These are phyloP conservation scores for Globisporangium ultimum DNA, from an alignment of 352 stramenopile genomes.

Conservation along the genomic window DNA sequence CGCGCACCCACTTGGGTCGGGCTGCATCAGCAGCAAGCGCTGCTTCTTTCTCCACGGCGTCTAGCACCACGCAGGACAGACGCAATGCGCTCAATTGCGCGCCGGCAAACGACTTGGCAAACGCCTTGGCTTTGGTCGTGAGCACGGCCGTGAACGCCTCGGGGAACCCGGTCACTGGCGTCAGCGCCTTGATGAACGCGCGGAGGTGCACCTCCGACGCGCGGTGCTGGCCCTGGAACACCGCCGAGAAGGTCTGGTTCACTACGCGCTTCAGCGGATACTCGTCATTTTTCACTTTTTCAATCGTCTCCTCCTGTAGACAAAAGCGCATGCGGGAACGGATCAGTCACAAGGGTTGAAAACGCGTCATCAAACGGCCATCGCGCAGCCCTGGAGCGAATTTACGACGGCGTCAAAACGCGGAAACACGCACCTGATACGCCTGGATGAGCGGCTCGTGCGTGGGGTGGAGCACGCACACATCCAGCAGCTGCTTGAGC, in stretches of 20 bases:
- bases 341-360: constrained; percentile 5
- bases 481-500: constrained; percentile 57
- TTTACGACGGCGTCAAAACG: no score
- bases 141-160: constrained; percentile 53
- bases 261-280: constrained; percentile 63
- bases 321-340: background rate
- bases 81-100: constrained; percentile 55
- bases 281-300: constrained; percentile 53
- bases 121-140: constrained; percentile 22
- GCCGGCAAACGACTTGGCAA: constrained; percentile 51
- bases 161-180: constrained; percentile 37
- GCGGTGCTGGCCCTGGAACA: constrained; percentile 53
- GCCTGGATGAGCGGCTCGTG: constrained; percentile 52
- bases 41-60: constrained; percentile 19
- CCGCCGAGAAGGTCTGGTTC: constrained; percentile 53
- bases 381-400: background rate
- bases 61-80: constrained; percentile 53
- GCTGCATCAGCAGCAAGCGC: constrained; percentile 7
- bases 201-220: constrained; percentile 53
- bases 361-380: no score
- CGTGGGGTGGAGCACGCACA: constrained; percentile 42
- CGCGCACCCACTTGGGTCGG: constrained; percentile 32
- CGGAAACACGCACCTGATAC: constrained; percentile 33
- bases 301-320: constrained; percentile 53
- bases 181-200: constrained; percentile 36